A percentile compares a stretch with the other conserved stretches of the same genome.
These are phyloP conservation scores for Ustilago tritici DNA, from an alignment of 1,284 basidiomycete species.

Conservation along the genomic window DNA sequence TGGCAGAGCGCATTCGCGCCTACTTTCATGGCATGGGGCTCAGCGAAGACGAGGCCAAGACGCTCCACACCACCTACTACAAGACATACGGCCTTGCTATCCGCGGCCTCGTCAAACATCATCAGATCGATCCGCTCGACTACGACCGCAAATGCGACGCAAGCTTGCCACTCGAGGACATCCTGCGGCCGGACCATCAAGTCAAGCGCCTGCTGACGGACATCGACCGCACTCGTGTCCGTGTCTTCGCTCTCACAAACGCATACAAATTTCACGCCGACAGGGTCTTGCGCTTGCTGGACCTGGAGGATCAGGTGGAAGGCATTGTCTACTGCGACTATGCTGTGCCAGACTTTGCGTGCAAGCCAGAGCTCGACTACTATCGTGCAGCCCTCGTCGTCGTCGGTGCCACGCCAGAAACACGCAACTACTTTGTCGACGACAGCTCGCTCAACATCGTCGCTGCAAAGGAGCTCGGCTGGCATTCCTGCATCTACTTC, in stretches of 20 bases:
- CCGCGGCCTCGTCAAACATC: constrained; percentile 82
- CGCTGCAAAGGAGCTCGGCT: constrained; percentile 63
- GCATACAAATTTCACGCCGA: constrained; percentile 78
- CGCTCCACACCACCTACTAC: constrained; percentile 82
- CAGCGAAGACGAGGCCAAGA: constrained; percentile 77
- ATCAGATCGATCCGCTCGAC: constrained; percentile 85
- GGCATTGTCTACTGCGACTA: constrained; percentile 87
- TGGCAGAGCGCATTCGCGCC: constrained; percentile 83
- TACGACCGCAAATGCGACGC: constrained; percentile 87
- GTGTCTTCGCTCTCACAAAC: constrained; percentile 71
- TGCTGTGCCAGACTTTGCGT: constrained; percentile 76
- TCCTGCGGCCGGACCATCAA: constrained; percentile 78
- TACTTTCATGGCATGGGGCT: constrained; percentile 82
- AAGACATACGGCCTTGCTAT: constrained; percentile 83
- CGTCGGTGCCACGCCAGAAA: constrained; percentile 35
- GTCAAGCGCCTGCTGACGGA: constrained; percentile 80
- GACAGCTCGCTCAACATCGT: constrained; percentile 64
- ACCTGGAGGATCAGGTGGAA: constrained; percentile 81
- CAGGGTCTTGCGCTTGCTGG: constrained; percentile 81
- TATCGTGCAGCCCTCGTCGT: constrained; percentile 57
- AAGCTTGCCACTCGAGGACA: constrained; percentile 82
- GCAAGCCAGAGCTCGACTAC: constrained; percentile 79
- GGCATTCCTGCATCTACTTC: constrained; percentile 63
- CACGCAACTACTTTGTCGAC: constrained; percentile 65
- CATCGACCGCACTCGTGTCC: constrained; percentile 80